Base-by-base conservation (phyloP, 2,329 filamentous ascomycete species). In the Cercospora sojina region DNA sequence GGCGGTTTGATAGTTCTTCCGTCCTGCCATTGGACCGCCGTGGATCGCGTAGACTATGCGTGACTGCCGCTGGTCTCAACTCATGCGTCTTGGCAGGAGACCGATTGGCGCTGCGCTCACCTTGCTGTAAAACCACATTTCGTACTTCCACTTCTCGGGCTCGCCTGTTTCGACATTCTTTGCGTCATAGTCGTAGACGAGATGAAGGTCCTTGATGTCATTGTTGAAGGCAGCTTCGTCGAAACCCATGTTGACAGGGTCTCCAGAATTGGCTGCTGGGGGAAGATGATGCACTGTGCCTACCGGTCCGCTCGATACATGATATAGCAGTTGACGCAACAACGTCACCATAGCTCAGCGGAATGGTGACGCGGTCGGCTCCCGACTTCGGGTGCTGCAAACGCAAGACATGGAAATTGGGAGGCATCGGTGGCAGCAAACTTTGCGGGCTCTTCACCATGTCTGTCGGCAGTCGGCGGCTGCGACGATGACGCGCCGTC, bases 91-190 rank as follows among this genome's bases (percentile, higher is more conserved):
- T 32, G 38, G 18, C 23, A 38, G 7, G 20, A 31, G 51, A 51
- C 38, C 53, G 27, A 81, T 76, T 18, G 82, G 76, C 47, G n/a
- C 18, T 57, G 27, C 31, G 82, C 85, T 55, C 20, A 65, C 66
- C 63, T 68, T 55, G 35, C 49, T 59, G 70, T 84, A 84, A 76
- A 87, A 87, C 85, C 86, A 87, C 72, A 88, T 82, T 67, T 88
- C 86, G 70, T 88, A 88, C 1, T 84, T 81, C 86, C 85, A 88
- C 73, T 85, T 87, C 60, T 86, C 83, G 0, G 84, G 81, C 5
- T 83, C 83, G 9, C 84, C 83, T 1, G 64, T 66, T 81, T 64
- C 2, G 69, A 67, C 65, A 68, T 69, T 63, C 84, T 81, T 61
- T 0, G 83, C 84, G 47, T 82, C 79, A 69, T 87, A 87, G 69